Base-by-base conservation (phyloP, 441 rosid genomes). In the Metrosideros polymorpha region DNA sequence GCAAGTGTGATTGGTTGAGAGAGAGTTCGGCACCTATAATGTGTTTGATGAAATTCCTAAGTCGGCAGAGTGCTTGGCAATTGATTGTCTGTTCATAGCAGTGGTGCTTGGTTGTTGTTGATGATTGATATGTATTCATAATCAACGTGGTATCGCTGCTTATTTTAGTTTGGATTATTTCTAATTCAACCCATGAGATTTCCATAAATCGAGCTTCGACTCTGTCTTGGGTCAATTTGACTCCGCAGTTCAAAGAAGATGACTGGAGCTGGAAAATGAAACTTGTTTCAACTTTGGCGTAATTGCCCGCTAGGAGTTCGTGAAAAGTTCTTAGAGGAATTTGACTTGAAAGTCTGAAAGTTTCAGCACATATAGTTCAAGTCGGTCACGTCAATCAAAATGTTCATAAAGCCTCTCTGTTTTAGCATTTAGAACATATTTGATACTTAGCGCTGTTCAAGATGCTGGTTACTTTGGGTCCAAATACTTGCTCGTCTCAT, bases 91-190 rank as follows among this genome's bases (percentile, higher is more conserved):
- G 22, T 29, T 29, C 22, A 59, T 14, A 0, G 10, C 71, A 59
- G 14, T 19, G 27, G 63, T 57, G 63, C 32, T 57, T 13, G 18
- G 18, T n/a, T 3, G 9, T 57, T n/a, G 63, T n/a, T 6, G 8
- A 57, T 57, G 4, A 5, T 57, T 5, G 9, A 3, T 57, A n/a
- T 57, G 7, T 6, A 57, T 57, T n/a, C 32, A n/a, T 5, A n/a
- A 6, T 6, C 32, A 7, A 12, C 0, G 4, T 0, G 7, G 1
- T n/a, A 57, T 13, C 1, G 0, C 3, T 0, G 52, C 52, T 50
- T 50, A 13, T 50, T 50, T n/a, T 57, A 6, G 18, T n/a, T 57
- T n/a, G 66, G 66, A 57, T 57, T 5, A n/a, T 14, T 57, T 57
- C 19, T 57, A 3, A 0, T 57, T 13, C 35, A 13, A n/a, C 0